Conservation (phyloP, 805 yeast genomes). For the Danielia reshetovae region DNA sequence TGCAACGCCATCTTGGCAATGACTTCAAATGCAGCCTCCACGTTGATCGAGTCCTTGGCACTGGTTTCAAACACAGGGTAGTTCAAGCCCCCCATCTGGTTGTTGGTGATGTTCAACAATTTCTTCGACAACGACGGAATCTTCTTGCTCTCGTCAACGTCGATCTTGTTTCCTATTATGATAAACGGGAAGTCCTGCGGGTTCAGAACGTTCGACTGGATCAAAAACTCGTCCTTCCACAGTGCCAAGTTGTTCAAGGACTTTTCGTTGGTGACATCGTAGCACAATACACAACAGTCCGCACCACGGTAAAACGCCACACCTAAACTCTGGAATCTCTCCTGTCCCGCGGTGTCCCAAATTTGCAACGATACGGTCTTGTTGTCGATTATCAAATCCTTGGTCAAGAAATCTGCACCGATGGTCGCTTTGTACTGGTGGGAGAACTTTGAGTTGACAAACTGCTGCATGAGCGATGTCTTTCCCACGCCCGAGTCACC, state of each 20-base stretch:
- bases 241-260: conserved; percentile 83
- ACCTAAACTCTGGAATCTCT: conserved; percentile 92
- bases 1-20: conserved; percentile 93
- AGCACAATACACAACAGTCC: conserved; percentile 94
- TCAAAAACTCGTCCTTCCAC: conserved; percentile 94
- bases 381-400: conserved; percentile 83
- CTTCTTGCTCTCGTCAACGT: conserved; percentile 86
- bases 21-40: conserved; percentile 92
- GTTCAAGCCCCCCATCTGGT: conserved; percentile 57
- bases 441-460: conserved; percentile 89
- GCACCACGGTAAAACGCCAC: conserved; percentile 98
- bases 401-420: conserved; percentile 95
- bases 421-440: conserved; percentile 97
- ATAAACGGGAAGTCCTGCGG: conserved; percentile 97
- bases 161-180: conserved; percentile 91
- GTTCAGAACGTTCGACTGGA: conserved; percentile 89
- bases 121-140: conserved; percentile 55
- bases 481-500: conserved; percentile 99
- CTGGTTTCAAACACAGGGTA: conserved; percentile 93
- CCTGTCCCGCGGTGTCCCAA: conserved; percentile 50
- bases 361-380: conserved; percentile 78
- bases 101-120: conserved; percentile 42
- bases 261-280: conserved; percentile 92
- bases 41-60: conserved; percentile 95
- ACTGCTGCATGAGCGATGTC: conserved; percentile 95